Evolutionary conservation across 2,329 filamentous ascomycete species (phyloP), one percentile per base, ranked within the genome.

Genomic region (Arthroderma sp.): DNA sequence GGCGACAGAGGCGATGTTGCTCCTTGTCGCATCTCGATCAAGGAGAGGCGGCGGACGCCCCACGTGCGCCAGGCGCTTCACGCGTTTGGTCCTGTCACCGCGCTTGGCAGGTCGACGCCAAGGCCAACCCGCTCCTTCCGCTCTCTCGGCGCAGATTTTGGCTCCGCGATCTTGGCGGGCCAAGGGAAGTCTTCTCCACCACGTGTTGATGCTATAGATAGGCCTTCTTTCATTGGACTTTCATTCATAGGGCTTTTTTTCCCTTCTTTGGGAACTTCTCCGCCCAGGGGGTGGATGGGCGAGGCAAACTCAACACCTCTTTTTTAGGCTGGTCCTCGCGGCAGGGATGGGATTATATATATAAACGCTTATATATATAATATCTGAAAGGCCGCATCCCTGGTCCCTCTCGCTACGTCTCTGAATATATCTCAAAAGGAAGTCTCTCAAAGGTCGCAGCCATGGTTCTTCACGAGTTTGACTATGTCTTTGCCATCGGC

Each of bases 401-500:
- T 31, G 23, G 5, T 19, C 13, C 2, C 4, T 28, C 23, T 31
- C 44, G n/a, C n/a, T n/a, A 4, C n/a, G 25, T 11, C 13, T 28
- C 25, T 31, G 25, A 33, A 17, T 13, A 31, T 51, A 5, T 28
- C 44, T 13, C 1, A 15, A 13, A 31, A 2, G 15, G 8, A 31
- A 23, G n/a, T 9, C 35, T 38, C 35, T 38, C 11, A 51, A 5
- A 17, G 8, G 5, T 13, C 44, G 44, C 44, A 51, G n/a, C 23
- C 44, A 51, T 51, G 44, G 63, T 58, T 44, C 61, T 64, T 43
- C 57, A 59, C 8, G 58, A 63, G 56, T 74, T 73, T 58, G 68
- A 72, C 56, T 74, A 71, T 70, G 72, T 74, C 55, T 65, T 74
- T 33, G 71, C 71, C 55, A 67, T 74, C 54, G 71, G 69, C 54